These are phyloP conservation scores for Gynandropsis gynandra DNA, from an alignment of 345 rosid genomes.

Conservation along the genomic window DNA sequence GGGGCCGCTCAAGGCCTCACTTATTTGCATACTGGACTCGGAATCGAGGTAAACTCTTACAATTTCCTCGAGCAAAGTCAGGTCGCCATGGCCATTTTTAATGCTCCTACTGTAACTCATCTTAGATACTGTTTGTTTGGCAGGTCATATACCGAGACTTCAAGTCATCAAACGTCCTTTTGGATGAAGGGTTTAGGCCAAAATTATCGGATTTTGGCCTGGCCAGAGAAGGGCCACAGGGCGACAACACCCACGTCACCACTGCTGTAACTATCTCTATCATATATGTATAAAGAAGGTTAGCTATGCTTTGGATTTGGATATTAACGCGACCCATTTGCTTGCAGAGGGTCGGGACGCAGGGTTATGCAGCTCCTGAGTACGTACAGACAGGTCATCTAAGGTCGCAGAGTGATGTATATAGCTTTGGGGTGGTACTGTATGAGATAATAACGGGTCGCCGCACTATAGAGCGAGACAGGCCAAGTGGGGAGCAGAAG, in stretches of 20 bases:
- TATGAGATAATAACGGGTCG: conserved; percentile 84
- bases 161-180: conserved; percentile 79
- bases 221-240: conserved; percentile 92
- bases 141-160: conserved; percentile 94
- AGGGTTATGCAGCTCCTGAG: conserved; percentile 93
- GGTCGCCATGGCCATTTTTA: too few relatives aligned
- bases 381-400: conserved; percentile 79
- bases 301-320: too few relatives aligned
- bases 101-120: too few relatives aligned
- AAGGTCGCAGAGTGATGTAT: conserved; percentile 68
- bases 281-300: too few relatives aligned
- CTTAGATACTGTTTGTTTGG: conserved; percentile 2
- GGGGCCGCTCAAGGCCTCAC: conserved; percentile 85
- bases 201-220: conserved; percentile 95
- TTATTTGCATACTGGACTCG: conserved; percentile 44
- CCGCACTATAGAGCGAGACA: conserved; percentile 60
- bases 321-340: too few relatives aligned
- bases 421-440: conserved; percentile 82
- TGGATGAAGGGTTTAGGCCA: conserved; percentile 51
- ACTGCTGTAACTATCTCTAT: conserved; percentile 47
- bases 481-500: conserved; percentile 51
- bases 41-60: too few relatives aligned
- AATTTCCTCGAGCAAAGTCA: too few relatives aligned
- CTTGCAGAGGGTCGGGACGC: conserved; percentile 66
- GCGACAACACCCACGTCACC: conserved; percentile 71